phyloP scores from a whole-genome alignment of 1,284 basidiomycete genomes.

The Melampsora occidentalis region DNA sequence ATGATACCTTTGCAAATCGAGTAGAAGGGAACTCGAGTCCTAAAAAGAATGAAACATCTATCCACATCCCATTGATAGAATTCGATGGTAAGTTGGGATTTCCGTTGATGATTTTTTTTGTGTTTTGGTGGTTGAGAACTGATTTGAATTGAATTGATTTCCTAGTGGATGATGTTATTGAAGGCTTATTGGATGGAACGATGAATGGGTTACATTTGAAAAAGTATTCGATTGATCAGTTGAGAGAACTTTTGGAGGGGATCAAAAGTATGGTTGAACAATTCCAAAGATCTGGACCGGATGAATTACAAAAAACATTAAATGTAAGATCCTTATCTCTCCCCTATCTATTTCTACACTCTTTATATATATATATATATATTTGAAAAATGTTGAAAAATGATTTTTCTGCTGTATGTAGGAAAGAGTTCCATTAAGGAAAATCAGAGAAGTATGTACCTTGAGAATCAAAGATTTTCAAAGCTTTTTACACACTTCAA shows the following conservation, averaged over 20 bases:
- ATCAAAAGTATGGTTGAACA: conserved; percentile 6
- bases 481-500: neutral
- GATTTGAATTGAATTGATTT: neutral
- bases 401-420: too few relatives aligned
- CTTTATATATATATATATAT: too few relatives aligned
- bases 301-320: conserved; percentile 21
- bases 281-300: conserved; percentile 1
- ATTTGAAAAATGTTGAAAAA: too few relatives aligned
- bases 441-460: conserved; percentile 1
- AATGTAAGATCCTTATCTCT: neutral
- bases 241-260: conserved; percentile 1
- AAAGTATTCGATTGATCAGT: neutral
- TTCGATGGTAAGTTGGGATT: conserved; percentile 43
- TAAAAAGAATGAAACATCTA: too few relatives aligned
- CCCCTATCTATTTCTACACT: too few relatives aligned
- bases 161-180: conserved; percentile 28
- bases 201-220: neutral
- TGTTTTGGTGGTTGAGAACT: neutral
- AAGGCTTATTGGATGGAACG: conserved; percentile 18
- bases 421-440: conserved; percentile 20
- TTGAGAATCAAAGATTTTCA: conserved; percentile 23
- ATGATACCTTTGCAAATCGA: neutral
- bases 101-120: too few relatives aligned
- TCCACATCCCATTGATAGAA: neutral
- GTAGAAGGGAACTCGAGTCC: too few relatives aligned